Evolutionary conservation across 106 monocot genomes (phyloP).

Genomic region (Allium fistulosum): DNA sequence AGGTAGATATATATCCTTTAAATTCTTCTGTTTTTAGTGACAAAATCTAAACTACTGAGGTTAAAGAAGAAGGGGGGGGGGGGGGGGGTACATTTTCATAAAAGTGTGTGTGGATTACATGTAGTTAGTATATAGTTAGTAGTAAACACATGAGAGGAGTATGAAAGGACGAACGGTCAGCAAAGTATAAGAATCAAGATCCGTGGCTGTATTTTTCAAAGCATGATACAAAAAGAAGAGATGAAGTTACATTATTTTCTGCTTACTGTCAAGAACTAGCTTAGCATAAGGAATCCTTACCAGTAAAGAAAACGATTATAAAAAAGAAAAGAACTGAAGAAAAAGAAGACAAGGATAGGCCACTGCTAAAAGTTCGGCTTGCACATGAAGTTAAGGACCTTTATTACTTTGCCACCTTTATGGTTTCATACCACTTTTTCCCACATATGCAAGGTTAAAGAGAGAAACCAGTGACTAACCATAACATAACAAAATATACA

Average conservation of each 20-base stretch:
- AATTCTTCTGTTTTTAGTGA: too few species aligned
- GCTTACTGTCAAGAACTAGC: neutral
- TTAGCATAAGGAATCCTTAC: slow-evolving; percentile 4
- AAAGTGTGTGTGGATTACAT: too few species aligned
- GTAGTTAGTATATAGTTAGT: neutral
- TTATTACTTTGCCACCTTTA: neutral
- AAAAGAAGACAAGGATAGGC: slow-evolving; percentile 2
- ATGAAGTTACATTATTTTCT: neutral
- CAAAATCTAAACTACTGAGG: too few species aligned
- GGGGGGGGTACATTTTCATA: too few species aligned
- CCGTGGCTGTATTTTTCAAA: neutral
- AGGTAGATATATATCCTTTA: too few species aligned
- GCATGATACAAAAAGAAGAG: neutral
- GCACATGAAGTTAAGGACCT: slow-evolving; percentile 12
- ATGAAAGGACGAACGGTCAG: slow-evolving; percentile 4
- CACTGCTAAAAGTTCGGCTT: neutral
- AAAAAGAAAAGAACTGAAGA: slow-evolving; percentile 1
- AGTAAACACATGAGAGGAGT: neutral
- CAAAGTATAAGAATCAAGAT: slow-evolving; percentile 1
- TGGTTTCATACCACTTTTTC: neutral
- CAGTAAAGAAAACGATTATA: slow-evolving; percentile 1
- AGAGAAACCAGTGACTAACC: neutral
- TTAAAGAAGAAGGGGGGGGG: too few species aligned
- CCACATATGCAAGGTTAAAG: neutral
- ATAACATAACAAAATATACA: neutral